Conservation (phyloP, 2,329 filamentous ascomycete species). For the Arthrobotrys entomopaga region DNA sequence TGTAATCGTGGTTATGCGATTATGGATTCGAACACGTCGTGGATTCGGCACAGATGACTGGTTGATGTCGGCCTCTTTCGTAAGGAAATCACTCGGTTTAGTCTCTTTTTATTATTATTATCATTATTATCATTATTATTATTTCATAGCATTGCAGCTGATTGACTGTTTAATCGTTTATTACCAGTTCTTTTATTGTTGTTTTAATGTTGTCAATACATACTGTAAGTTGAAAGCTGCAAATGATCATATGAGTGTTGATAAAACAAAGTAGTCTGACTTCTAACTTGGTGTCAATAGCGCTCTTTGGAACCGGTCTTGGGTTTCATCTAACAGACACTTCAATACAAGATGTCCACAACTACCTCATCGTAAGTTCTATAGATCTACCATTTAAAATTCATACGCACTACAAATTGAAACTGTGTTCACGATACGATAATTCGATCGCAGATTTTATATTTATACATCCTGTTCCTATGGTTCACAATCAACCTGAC, state of each 20-base stretch:
- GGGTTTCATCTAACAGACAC: conserved; percentile 42
- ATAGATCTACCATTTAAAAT: background rate
- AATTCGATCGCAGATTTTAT: conserved; percentile 13
- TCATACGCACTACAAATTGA: too few relatives aligned
- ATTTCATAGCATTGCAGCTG: background rate
- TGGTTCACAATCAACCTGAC: conserved; percentile 35
- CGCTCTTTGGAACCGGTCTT: conserved; percentile 37
- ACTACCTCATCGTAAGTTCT: conserved; percentile 25
- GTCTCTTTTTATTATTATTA: too few relatives aligned
- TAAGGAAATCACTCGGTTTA: conserved; percentile 17
- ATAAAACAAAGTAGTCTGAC: background rate
- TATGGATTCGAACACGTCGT: conserved; percentile 29
- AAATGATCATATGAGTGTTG: too few relatives aligned
- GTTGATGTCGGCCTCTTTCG: conserved; percentile 44
- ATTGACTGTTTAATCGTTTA: background rate
- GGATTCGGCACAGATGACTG: conserved; percentile 42
- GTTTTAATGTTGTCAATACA: conserved; percentile 34
- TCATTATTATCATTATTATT: too few relatives aligned
- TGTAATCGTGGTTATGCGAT: conserved; percentile 15
- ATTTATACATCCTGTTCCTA: conserved; percentile 32
- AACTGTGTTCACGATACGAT: background rate
- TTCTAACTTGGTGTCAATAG: too few relatives aligned
- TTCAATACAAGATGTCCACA: conserved; percentile 32
- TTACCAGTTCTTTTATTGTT: conserved; percentile 32
- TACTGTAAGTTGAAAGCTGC: conserved; percentile 15